These are phyloP conservation scores for Choanephora cucurbitarum DNA, from an alignment of 371 early-diverging fungal genomes.

Conservation along the genomic window DNA sequence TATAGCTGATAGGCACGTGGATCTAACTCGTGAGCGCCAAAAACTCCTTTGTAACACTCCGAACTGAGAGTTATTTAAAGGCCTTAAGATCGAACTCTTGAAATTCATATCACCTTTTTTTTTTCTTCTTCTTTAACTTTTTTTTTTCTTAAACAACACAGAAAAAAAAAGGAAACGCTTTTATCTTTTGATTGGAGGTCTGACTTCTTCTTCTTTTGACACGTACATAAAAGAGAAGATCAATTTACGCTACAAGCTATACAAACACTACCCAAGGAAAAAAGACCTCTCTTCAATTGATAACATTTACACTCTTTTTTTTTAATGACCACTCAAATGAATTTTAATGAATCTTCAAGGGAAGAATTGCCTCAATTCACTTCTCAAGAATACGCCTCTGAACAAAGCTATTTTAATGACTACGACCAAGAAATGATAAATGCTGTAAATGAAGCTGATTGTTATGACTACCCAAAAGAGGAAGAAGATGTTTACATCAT, in stretches of 20 bases:
- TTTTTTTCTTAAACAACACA: background rate
- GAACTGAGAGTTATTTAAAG: background rate
- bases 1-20: background rate
- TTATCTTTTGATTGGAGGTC: background rate
- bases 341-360: conserved; percentile 6
- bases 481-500: conserved; percentile 25
- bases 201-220: conserved; percentile 2
- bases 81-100: no score
- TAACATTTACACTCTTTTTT: background rate
- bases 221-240: background rate
- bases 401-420: conserved; percentile 30
- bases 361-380: conserved; percentile 6
- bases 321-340: conserved; percentile 5
- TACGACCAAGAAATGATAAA: conserved; percentile 38
- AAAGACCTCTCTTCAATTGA: conserved; percentile 10
- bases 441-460: conserved; percentile 28
- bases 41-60: background rate
- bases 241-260: background rate
- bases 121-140: background rate
- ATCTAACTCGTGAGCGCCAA: background rate
- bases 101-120: background rate
- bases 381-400: conserved; percentile 18
- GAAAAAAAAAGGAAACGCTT: no score
- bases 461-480: conserved; percentile 23
- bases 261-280: background rate